Evolutionary conservation across 1,284 basidiomycete genomes (phyloP).

Genomic region (Sporisorium iseilematis-ciliati): DNA sequence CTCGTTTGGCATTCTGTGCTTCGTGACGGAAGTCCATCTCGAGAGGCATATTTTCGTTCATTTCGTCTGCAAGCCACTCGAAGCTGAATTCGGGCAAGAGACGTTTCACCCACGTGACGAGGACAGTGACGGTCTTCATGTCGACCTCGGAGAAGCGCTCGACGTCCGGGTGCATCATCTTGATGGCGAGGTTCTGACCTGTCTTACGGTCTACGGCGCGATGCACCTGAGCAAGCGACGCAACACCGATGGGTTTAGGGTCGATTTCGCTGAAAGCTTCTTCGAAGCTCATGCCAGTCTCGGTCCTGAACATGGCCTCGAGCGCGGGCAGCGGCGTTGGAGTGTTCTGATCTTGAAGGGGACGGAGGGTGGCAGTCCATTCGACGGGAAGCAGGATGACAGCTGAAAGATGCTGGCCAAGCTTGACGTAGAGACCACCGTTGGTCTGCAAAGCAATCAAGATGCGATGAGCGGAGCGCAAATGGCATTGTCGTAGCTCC

Average conservation of each 20-base stretch:
- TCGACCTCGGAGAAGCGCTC: constrained; percentile 94
- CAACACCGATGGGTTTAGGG: constrained; percentile 90
- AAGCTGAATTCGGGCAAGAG: constrained; percentile 83
- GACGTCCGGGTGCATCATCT: constrained; percentile 95
- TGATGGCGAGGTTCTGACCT: constrained; percentile 82
- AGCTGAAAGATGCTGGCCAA: constrained; percentile 75
- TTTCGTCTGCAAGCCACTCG: constrained; percentile 68
- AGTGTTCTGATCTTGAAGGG: constrained; percentile 71
- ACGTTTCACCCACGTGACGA: constrained; percentile 83
- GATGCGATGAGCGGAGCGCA: constrained; percentile 66
- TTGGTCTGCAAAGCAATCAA: constrained; percentile 73
- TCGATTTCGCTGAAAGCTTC: constrained; percentile 79
- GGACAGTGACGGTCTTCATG: constrained; percentile 73
- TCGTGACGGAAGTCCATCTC: constrained; percentile 96
- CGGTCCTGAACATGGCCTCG: constrained; percentile 65
- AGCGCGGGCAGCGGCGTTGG: constrained; percentile 68
- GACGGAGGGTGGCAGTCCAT: constrained; percentile 76
- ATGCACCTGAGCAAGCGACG: constrained; percentile 94
- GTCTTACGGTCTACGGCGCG: constrained; percentile 77
- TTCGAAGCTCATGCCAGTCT: constrained; percentile 66
- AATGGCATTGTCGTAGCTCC: constrained; percentile 64
- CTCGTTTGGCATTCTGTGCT: constrained; percentile 83
- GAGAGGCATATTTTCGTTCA: constrained; percentile 80
- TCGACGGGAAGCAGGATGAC: constrained; percentile 83
- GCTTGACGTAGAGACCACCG: constrained; percentile 92